Conservation (phyloP, 2,329 filamentous ascomycete species). For the Fusarium protoensiforme region DNA sequence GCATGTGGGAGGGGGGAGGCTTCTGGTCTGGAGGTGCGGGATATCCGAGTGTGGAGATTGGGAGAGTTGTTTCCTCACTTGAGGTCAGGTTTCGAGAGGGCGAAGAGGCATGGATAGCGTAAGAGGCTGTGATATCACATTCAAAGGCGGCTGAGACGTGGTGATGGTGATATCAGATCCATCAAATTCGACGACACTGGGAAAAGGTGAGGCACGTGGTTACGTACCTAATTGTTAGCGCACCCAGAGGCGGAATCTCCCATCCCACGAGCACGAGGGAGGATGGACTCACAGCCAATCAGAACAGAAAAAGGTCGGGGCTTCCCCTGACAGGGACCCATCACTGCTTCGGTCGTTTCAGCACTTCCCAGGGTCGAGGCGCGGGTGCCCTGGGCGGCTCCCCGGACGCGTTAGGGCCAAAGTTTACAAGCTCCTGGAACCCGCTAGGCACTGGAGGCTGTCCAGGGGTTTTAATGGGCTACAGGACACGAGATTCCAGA, state of each 20-base stretch:
- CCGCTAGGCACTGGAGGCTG: constrained; percentile 23
- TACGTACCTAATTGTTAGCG: neutral
- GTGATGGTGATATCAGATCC: neutral
- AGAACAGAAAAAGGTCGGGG: neutral
- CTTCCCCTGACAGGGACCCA: constrained; percentile 29
- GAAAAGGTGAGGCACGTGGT: neutral
- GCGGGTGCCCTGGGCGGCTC: constrained; percentile 25
- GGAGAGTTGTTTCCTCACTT: neutral
- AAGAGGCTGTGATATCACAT: neutral
- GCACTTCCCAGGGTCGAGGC: constrained; percentile 20
- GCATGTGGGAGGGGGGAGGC: neutral
- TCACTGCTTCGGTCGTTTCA: constrained; percentile 22
- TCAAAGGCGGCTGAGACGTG: neutral
- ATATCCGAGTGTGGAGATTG: neutral
- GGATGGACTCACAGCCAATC: constrained; percentile 5
- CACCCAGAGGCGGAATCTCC: neutral
- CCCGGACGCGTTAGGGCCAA: constrained; percentile 32
- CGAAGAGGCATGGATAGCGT: neutral
- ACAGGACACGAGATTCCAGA: neutral
- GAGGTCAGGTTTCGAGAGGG: neutral
- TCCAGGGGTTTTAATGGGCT: constrained; percentile 36
- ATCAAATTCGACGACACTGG: neutral
- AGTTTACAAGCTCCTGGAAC: constrained; percentile 21
- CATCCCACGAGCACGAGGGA: neutral
- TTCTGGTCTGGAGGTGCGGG: neutral